A percentile compares a stretch with the other conserved stretches of the same genome.
phyloP scores from a whole-genome alignment of 257 asterid genomes.

The Eucommia ulmoides region DNA sequence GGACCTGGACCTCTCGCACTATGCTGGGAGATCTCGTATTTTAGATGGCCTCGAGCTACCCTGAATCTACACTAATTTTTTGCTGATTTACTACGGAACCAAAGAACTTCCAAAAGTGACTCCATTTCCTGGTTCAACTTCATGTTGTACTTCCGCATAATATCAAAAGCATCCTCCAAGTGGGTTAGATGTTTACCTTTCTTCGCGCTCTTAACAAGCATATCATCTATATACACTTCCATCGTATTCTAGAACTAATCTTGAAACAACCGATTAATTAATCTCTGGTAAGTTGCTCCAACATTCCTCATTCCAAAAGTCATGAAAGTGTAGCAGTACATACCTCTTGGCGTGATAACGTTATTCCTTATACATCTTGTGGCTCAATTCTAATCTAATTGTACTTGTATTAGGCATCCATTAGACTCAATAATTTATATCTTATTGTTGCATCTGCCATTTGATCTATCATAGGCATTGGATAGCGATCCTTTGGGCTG shows the following conservation, averaged over 20 bases:
- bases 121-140: not conserved
- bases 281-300: not conserved
- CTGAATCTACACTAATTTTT: not conserved
- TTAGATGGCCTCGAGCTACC: not conserved
- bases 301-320: not conserved
- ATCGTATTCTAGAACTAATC: not conserved
- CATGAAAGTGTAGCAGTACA: not conserved
- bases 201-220: not conserved
- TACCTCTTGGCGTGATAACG: not conserved
- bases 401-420: not conserved
- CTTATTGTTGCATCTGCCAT: not conserved
- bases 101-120: not conserved
- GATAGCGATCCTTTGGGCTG: not conserved
- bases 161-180: not conserved
- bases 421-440: not conserved
- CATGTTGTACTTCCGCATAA: not conserved
- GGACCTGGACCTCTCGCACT: not conserved
- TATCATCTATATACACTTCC: not conserved
- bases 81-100: not conserved
- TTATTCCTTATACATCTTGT: not conserved
- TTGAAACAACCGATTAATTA: no score
- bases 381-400: not conserved
- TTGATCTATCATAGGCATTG: not conserved
- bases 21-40: not conserved
- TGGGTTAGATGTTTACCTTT: not conserved